Conservation (phyloP, 2,329 filamentous ascomycete species). For the Coniella vitis region DNA sequence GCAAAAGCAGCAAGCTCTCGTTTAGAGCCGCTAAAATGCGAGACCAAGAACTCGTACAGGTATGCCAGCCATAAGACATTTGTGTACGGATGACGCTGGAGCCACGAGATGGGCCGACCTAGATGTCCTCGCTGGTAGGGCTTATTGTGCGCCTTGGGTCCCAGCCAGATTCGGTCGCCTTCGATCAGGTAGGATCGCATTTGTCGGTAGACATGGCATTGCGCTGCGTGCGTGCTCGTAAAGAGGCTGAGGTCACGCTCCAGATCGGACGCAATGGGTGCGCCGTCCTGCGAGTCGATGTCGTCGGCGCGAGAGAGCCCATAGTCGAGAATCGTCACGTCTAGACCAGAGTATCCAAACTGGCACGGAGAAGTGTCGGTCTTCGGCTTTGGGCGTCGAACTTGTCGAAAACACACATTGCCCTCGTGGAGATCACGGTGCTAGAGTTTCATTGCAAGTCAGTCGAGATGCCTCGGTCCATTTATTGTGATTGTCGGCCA, state of each 20-base stretch:
- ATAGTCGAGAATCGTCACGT: conserved; percentile 60
- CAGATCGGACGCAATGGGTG: conserved; percentile 48
- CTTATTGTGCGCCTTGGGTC: conserved; percentile 37
- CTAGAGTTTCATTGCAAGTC: conserved; percentile 33
- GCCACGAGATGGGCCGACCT: conserved; percentile 45
- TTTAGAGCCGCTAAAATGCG: conserved; percentile 40
- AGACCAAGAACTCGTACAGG: conserved; percentile 46
- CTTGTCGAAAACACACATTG: conserved; percentile 51
- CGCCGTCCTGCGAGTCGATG: conserved; percentile 26
- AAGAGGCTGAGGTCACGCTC: conserved; percentile 55
- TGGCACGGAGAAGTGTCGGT: conserved; percentile 26
- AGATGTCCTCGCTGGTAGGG: conserved; percentile 40
- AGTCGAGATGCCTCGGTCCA: not conserved
- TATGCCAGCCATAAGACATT: conserved; percentile 62
- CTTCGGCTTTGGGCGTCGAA: conserved; percentile 26
- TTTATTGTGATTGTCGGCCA: too few relatives aligned
- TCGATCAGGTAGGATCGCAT: conserved; percentile 52
- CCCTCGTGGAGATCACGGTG: conserved; percentile 61
- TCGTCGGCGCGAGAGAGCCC: conserved; percentile 54
- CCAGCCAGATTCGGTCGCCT: conserved; percentile 43
- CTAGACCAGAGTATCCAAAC: conserved; percentile 54
- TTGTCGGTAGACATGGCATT: conserved; percentile 56
- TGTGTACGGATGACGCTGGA: conserved; percentile 50
- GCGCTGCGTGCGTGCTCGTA: conserved; percentile 50
- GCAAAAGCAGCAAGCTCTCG: conserved; percentile 40